Conservation (phyloP, 2,329 filamentous ascomycete species). For the Curvularia eragrostidis region DNA sequence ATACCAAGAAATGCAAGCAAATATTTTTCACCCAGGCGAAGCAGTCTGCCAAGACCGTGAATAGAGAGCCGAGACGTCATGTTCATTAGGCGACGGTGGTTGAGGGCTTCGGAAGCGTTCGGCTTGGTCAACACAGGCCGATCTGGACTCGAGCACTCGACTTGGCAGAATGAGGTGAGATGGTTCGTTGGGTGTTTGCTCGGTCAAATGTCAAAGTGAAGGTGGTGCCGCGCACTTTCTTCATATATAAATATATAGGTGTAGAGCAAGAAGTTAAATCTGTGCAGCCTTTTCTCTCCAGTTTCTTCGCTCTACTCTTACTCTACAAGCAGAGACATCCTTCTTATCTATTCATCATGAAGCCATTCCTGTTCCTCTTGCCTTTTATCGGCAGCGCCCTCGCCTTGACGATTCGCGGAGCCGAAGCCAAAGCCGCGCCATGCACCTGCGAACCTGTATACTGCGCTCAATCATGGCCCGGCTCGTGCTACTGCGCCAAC, state of each 20-base stretch:
- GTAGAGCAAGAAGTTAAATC: neutral
- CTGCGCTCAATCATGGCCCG: slow-evolving; percentile 35
- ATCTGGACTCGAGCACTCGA: slow-evolving; percentile 1
- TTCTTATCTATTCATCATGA: neutral
- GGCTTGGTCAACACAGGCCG: neutral
- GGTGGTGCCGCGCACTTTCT: neutral
- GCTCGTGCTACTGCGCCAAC: slow-evolving; percentile 41
- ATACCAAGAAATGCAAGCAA: neutral
- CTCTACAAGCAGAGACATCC: neutral
- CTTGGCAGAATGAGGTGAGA: slow-evolving; percentile 9
- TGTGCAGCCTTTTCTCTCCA: neutral
- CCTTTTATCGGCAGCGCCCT: slow-evolving; percentile 7
- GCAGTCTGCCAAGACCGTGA: neutral
- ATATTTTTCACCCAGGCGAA: neutral
- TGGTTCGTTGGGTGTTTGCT: neutral
- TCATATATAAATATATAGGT: slow-evolving; percentile 7
- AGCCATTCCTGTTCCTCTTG: slow-evolving; percentile 4
- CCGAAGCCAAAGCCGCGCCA: neutral
- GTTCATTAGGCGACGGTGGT: slow-evolving; percentile 4
- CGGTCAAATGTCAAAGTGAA: neutral
- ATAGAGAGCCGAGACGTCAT: neutral
- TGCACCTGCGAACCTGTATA: slow-evolving; percentile 27
- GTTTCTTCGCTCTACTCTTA: neutral
- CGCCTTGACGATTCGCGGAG: neutral
- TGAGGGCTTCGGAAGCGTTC: neutral